Conservation (phyloP, 2,329 filamentous ascomycete species). For the Mollisia scopiformis region DNA sequence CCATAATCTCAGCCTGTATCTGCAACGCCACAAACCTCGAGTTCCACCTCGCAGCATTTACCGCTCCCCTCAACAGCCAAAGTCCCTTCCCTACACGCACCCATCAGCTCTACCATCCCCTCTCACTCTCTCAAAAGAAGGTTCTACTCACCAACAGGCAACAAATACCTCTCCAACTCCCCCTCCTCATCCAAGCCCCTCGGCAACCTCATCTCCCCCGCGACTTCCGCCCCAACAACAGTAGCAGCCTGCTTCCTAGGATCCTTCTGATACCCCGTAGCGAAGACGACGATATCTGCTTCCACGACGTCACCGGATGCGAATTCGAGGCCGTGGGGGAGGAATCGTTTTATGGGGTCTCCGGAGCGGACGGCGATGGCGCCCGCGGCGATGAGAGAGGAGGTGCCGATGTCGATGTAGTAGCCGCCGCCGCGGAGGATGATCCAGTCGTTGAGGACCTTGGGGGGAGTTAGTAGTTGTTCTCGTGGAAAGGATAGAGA, state of each 20-base stretch:
- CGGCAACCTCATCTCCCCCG: conserved; percentile 47
- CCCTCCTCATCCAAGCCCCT: conserved; percentile 51
- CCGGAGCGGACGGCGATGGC: conserved; percentile 53
- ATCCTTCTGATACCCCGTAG: conserved; percentile 50
- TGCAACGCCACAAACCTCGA: conserved; percentile 18
- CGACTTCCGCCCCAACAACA: conserved; percentile 52
- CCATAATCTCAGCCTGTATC: conserved; percentile 15
- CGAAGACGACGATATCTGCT: conserved; percentile 54
- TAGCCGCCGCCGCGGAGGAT: conserved; percentile 60
- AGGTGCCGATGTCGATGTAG: conserved; percentile 58
- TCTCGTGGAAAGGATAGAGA: too few relatives aligned
- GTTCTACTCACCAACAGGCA: conserved; percentile 4
- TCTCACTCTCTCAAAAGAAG: neutral
- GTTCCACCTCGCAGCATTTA: conserved; percentile 5
- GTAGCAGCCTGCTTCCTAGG: conserved; percentile 52
- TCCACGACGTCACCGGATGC: conserved; percentile 48
- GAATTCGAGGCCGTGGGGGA: conserved; percentile 39
- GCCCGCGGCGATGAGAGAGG: conserved; percentile 50
- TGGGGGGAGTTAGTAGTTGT: too few relatives aligned
- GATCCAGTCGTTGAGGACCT: conserved; percentile 56
- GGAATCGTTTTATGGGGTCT: conserved; percentile 47
- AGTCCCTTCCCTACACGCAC: neutral
- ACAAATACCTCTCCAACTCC: conserved; percentile 45
- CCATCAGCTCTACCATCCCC: neutral
- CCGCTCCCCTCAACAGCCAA: neutral